Percentiles rank a stretch among this genome's conserved stretches.
Evolutionary conservation across 1,284 basidiomycete genomes (phyloP).

Genomic region (Sphaerobolus stellatus): DNA sequence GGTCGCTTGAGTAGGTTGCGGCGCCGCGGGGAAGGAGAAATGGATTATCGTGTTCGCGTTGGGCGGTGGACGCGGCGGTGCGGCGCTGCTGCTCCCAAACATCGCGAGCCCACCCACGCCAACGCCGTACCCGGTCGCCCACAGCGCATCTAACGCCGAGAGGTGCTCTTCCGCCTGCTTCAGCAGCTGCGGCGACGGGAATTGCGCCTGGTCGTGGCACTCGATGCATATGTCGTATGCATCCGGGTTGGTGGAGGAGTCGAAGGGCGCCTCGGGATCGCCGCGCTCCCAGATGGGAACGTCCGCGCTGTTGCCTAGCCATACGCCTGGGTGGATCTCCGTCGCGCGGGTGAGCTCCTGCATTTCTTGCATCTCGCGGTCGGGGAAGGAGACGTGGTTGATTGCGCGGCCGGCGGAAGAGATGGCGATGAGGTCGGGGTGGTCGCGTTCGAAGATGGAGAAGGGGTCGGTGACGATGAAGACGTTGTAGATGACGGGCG

Average conservation of each 20-base stretch:
- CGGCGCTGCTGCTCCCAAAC: slow-evolving; percentile 17
- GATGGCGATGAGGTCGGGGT: slow-evolving; percentile 49
- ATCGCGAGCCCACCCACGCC: slow-evolving; percentile 24
- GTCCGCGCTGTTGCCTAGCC: slow-evolving; percentile 76
- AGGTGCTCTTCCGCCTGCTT: slow-evolving; percentile 72
- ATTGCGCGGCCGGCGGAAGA: slow-evolving; percentile 40
- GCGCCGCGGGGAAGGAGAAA: slow-evolving; percentile 66
- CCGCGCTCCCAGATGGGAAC: slow-evolving; percentile 37
- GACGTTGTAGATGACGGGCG: slow-evolving; percentile 65
- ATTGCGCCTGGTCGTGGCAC: slow-evolving; percentile 75
- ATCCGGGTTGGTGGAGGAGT: slow-evolving; percentile 58
- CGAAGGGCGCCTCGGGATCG: slow-evolving; percentile 47
- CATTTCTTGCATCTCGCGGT: slow-evolving; percentile 88
- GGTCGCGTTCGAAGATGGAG: slow-evolving; percentile 43
- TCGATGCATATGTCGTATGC: slow-evolving; percentile 85
- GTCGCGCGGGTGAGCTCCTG: slow-evolving; percentile 80
- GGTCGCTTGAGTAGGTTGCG: slow-evolving; percentile 42
- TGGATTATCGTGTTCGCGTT: slow-evolving; percentile 72
- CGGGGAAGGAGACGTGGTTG: slow-evolving; percentile 61
- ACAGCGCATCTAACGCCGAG: slow-evolving; percentile 59
- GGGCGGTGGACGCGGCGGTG: slow-evolving; percentile 59
- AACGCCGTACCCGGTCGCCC: slow-evolving; percentile 35
- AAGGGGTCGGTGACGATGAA: slow-evolving; percentile 76
- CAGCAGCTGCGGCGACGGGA: slow-evolving; percentile 60
- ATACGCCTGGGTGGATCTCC: slow-evolving; percentile 68